Base-by-base conservation (phyloP, 2,329 filamentous ascomycete genomes). In the Ilyonectria destructans region DNA sequence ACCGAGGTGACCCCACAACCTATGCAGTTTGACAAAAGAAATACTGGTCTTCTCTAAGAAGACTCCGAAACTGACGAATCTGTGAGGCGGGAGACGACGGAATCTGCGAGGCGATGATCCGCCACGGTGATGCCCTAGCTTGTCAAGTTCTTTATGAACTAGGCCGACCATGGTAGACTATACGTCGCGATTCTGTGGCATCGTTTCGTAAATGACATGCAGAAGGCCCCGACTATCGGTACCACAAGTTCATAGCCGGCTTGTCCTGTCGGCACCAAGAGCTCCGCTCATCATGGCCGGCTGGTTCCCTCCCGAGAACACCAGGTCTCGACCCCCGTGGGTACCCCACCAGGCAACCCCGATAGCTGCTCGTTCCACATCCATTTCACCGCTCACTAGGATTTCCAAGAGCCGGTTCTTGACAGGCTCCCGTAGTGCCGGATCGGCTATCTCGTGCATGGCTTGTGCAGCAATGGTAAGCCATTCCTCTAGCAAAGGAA, bases 321-420 rank as follows among this genome's bases (percentile, higher is more conserved):
- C 82, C 69, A 87, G 76, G 70, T 87, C 87, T 79, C 79, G 89
- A 82, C 82, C 88, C 7, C 87, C 87, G 40, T 81, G 81, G 13
- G 85, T 86, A 12, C 90, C 93, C 95, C 95, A 97, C 95, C 95
- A 98, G 2, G 90, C 89, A 19, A 97, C 92, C 56, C 92, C 94
- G 35, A 93, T 87, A 46, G 91, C 89, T 7, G 93, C 92, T 67
- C 94, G 88, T 78, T 97, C 93, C 26, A 97, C 91, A 80, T 97
- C 95, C 90, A 97, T 92, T 82, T 97, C 94, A 4, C 94, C 94
- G 73, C 88, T 91, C 46, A 91, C 91, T 10, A 97, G 82, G 3
- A 94, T 87, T 65, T 96, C 91, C 91, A 93, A 95, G 79, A 97
- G 92, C 57, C 94, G 85, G 70, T 90, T 87, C 77, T 91, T 90